These are phyloP conservation scores for Malbranchea zuffiana DNA, from an alignment of 2,329 filamentous ascomycete species.

Conservation along the genomic window DNA sequence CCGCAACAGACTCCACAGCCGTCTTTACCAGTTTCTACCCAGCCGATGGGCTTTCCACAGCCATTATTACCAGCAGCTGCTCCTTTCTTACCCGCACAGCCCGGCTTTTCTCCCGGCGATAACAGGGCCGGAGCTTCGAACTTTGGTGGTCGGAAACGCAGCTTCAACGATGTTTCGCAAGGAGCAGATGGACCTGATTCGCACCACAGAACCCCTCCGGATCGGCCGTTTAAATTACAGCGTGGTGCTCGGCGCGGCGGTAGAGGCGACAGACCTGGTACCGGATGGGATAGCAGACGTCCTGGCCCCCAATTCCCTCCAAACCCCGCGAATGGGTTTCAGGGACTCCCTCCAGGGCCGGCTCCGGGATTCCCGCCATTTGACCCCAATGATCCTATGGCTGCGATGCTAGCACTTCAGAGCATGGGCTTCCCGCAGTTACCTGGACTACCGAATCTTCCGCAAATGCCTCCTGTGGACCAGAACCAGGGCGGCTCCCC, in stretches of 20 bases:
- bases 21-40: constrained; percentile 16
- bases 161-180: constrained; percentile 41
- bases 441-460: constrained; percentile 34
- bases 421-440: constrained; percentile 42
- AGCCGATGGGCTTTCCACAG: constrained; percentile 12
- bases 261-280: constrained; percentile 8
- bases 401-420: constrained; percentile 43
- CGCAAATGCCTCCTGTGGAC: constrained; percentile 11
- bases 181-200: constrained; percentile 34
- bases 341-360: constrained; percentile 30
- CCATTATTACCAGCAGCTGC: constrained; percentile 14
- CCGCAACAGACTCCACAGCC: constrained; percentile 19
- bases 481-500: constrained; percentile 21
- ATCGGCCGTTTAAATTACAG: constrained; percentile 39
- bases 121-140: constrained; percentile 14
- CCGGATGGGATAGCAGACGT: constrained; percentile 35
- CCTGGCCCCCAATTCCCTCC: constrained; percentile 26
- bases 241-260: constrained; percentile 31
- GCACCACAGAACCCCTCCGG: constrained; percentile 26
- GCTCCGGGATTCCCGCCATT: constrained; percentile 41
- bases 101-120: neutral
- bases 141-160: constrained; percentile 42
- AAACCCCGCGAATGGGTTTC: constrained; percentile 23
- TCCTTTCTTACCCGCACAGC: constrained; percentile 17
- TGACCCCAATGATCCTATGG: constrained; percentile 46